Percentiles rank a stretch among this genome's conserved stretches.
These are phyloP conservation scores for Ganoderma sinense DNA, from an alignment of 1,284 basidiomycete species.

Conservation along the genomic window DNA sequence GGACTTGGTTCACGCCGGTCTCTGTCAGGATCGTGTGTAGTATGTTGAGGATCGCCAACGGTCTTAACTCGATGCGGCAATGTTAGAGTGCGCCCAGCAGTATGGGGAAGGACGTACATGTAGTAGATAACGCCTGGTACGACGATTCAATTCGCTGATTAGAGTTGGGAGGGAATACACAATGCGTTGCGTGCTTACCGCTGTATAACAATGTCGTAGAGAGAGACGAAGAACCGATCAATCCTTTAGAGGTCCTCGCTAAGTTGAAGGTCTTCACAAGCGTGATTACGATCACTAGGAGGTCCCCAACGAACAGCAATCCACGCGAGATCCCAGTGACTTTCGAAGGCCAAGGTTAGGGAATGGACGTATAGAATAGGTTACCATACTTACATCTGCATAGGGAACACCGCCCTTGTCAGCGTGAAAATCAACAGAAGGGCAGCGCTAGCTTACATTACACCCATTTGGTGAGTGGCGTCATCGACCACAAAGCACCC, in stretches of 20 bases:
- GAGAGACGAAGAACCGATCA: slow-evolving; percentile 2
- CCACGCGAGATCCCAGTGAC: slow-evolving; percentile 16
- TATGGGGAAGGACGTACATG: not conserved
- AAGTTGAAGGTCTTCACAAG: slow-evolving; percentile 9
- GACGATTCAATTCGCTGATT: not conserved
- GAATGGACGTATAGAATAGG: not conserved
- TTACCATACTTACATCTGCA: slow-evolving; percentile 1
- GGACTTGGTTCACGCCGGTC: slow-evolving; percentile 10
- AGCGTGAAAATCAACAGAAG: not conserved
- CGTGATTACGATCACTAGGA: slow-evolving; percentile 12
- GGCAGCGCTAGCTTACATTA: slow-evolving; percentile 1
- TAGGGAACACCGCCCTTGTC: not conserved
- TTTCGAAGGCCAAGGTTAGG: not conserved
- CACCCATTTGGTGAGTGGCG: slow-evolving; percentile 8
- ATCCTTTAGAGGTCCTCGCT: not conserved
- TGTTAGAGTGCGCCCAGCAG: not conserved
- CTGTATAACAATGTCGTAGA: not conserved
- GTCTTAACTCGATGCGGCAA: not conserved
- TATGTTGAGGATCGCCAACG: slow-evolving; percentile 4
- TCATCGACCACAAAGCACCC: slow-evolving; percentile 10
- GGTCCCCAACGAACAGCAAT: slow-evolving; percentile 8
- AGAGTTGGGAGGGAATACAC: not conserved
- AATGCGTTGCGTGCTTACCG: not conserved
- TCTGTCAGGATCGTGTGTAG: slow-evolving; percentile 12
- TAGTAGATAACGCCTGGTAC: slow-evolving; percentile 6